These are phyloP conservation scores for Cyberlindnera saturnus DNA, from an alignment of 805 yeast genomes.

Conservation along the genomic window DNA sequence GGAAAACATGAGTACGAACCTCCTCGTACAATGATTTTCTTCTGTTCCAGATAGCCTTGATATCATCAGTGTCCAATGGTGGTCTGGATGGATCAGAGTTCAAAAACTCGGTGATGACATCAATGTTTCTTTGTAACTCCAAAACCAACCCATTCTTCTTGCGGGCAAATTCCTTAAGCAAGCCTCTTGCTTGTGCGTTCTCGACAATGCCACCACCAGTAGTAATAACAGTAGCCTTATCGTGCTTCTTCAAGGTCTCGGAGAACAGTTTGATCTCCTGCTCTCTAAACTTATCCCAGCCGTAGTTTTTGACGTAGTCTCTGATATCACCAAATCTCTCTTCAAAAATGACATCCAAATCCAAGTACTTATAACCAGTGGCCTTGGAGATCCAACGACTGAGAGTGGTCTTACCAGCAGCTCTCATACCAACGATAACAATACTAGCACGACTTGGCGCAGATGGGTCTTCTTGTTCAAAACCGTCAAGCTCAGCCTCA, in stretches of 20 bases:
- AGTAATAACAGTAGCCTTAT: constrained; percentile 58
- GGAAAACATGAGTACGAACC: constrained; percentile 73
- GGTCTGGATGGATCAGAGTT: constrained; percentile 82
- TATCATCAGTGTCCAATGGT: constrained; percentile 66
- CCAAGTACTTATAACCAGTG: constrained; percentile 63
- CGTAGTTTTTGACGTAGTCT: constrained; percentile 52
- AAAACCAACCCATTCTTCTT: constrained; percentile 62
- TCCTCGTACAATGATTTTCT: constrained; percentile 76
- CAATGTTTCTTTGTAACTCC: constrained; percentile 84
- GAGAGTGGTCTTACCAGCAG: constrained; percentile 90
- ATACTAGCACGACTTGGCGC: constrained; percentile 43
- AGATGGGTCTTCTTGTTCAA: constrained; percentile 38
- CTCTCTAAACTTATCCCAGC: constrained; percentile 86
- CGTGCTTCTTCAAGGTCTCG: constrained; percentile 36
- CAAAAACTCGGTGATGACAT: constrained; percentile 70
- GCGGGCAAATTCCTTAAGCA: constrained; percentile 46
- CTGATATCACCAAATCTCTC: constrained; percentile 45
- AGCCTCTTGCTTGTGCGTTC: constrained; percentile 54
- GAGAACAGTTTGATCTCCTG: constrained; percentile 55
- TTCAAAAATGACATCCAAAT: constrained; percentile 72
- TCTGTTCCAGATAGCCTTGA: constrained; percentile 75
- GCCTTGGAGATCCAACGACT: constrained; percentile 71
- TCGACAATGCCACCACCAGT: constrained; percentile 98
- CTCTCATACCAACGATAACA: constrained; percentile 93
- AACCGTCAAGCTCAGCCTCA: constrained; percentile 63